Evolutionary conservation across 2,329 filamentous ascomycete species (phyloP), one percentile per base, ranked within the genome.

Genomic region (Chaetomiaceae sp.): DNA sequence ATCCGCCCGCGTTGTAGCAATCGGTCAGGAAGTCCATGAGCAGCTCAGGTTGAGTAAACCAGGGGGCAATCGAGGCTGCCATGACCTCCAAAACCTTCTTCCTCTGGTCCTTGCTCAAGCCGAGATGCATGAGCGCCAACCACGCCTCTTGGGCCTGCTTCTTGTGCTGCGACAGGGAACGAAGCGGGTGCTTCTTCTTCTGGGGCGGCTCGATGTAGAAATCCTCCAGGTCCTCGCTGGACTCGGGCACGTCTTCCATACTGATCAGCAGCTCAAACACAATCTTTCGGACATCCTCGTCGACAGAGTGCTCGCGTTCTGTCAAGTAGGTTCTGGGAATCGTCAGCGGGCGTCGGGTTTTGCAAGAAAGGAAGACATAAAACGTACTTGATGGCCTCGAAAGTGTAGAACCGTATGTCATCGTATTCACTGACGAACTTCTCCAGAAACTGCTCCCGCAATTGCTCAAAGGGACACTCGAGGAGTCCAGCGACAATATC

Each of bases 11-110:
- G 58, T 96, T 78, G 69, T 95, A 97, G 24, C 84, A 94, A 67
- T 93, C 88, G n/a, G 89, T 95, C 45, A 98, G 70, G 65, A 97
- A 98, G 69, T 98, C 93, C 75, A 95, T 89, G 27, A 98, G 76
- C 33, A 95, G 75, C 61, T 97, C 91, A 1, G 89, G 85, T 51
- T 88, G 86, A 38, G 74, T 77, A 66, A 97, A 95, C 86, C 88
- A 95, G 1, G 91, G 90, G 19, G 86, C 85, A 56, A 96, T 88
- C 27, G 81, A 81, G 34, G 79, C 78, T 2, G 87, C 82, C 68
- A 94, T 84, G 51, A 85, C 76, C 50, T 79, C 76, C 38, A 98
- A 74, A 2, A 95, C 75, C 39, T 73, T 72, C 64, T 97, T 97
- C 42, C 86, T 83, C 62, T 95, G 85, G 14, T 84, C 77, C 52